Evolutionary conservation across 129 eudicot species (phyloP).

Genomic region (Silybum marianum): DNA sequence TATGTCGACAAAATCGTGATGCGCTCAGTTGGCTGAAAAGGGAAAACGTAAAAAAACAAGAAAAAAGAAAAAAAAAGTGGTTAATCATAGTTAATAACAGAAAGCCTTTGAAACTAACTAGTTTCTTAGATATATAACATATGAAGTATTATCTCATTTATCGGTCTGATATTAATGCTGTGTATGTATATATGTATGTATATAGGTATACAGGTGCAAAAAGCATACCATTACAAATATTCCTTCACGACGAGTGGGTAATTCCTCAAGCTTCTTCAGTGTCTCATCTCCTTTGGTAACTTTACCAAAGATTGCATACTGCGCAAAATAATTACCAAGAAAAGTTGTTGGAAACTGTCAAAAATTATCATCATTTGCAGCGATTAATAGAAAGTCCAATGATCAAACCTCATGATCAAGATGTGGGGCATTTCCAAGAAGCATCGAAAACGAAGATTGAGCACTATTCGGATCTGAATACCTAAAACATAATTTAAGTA

Average conservation of each 20-base stretch:
- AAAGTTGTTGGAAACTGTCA: slow-evolving; percentile 5
- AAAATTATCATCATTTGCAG: not conserved
- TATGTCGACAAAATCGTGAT: slow-evolving; percentile 85
- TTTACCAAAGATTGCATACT: slow-evolving; percentile 98
- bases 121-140: not conserved
- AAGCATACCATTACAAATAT: slow-evolving; percentile 91
- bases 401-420: slow-evolving; percentile 85
- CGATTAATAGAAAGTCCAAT: slow-evolving; percentile 13
- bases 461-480: slow-evolving; percentile 95
- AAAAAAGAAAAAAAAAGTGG: not conserved
- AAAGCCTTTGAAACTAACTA: not conserved
- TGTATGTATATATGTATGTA: not conserved
- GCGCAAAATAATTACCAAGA: slow-evolving; percentile 16
- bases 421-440: slow-evolving; percentile 99
- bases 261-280: slow-evolving; percentile 86
- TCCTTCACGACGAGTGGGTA: slow-evolving; percentile 97
- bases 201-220: slow-evolving; percentile 1
- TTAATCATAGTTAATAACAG: not conserved
- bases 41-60: not conserved
- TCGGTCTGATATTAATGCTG: not conserved
- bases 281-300: slow-evolving; percentile 98
- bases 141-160: not conserved
- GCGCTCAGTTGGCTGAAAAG: slow-evolving; percentile 82
- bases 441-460: slow-evolving; percentile 93
- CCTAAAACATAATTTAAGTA: slow-evolving; percentile 44